Conservation (phyloP, 148 eudicot species). For the Beta vulgaris region DNA sequence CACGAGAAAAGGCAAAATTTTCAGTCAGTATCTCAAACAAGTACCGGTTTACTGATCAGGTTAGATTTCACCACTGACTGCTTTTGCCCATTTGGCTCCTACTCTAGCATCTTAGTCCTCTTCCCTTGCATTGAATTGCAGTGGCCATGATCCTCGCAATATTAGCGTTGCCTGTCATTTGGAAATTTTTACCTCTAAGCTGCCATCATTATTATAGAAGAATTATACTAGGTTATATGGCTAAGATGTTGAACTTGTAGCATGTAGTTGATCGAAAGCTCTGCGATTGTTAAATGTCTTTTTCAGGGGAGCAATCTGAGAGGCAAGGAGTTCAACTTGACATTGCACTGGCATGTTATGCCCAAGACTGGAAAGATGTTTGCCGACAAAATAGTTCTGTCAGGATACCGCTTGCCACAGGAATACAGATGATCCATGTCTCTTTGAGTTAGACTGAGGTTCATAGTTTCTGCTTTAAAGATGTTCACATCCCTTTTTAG, state of each 20-base stretch:
- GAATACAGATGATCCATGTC: constrained; percentile 48
- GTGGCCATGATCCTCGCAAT: not conserved
- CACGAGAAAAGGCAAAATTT: constrained; percentile 69
- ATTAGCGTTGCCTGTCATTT: not conserved
- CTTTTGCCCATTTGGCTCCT: not conserved
- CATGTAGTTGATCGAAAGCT: not conserved
- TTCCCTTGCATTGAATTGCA: not conserved
- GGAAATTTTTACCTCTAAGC: not conserved
- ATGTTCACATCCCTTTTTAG: constrained; percentile 2
- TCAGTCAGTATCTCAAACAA: constrained; percentile 72
- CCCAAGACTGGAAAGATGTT: constrained; percentile 99
- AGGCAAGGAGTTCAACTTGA: constrained; percentile 76
- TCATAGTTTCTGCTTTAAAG: not conserved
- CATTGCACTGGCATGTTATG: constrained; percentile 97
- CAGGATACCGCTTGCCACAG: constrained; percentile 69
- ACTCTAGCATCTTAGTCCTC: not conserved
- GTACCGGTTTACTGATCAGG: constrained; percentile 82
- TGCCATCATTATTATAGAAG: not conserved
- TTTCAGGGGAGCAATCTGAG: constrained; percentile 77
- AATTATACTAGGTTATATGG: not conserved
- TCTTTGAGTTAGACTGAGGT: not conserved
- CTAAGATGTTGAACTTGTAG: not conserved
- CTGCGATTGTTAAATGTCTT: not conserved
- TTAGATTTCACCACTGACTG: constrained; percentile 21
- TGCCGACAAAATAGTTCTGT: constrained; percentile 64